These are phyloP conservation scores for Biscogniauxia marginata DNA, from an alignment of 2,329 filamentous ascomycete species.

Conservation along the genomic window DNA sequence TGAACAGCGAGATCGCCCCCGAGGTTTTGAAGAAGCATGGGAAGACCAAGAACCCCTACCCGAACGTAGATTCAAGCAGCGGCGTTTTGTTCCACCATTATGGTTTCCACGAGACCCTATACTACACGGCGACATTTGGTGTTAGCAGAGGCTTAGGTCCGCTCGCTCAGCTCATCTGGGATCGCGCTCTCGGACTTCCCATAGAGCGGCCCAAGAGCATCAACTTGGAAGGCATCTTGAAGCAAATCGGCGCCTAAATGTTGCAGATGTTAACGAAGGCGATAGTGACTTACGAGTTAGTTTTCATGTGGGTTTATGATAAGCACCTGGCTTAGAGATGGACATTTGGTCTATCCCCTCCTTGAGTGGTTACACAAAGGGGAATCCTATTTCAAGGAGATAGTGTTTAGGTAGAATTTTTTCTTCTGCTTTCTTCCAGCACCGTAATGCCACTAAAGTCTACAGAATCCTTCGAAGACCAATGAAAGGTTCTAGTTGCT, in stretches of 20 bases:
- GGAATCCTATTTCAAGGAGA: too few species aligned
- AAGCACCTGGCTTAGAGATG: neutral
- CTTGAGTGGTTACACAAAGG: neutral
- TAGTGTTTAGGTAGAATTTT: too few species aligned
- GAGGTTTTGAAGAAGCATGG: conserved; percentile 90
- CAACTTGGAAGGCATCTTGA: conserved; percentile 81
- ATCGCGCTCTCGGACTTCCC: conserved; percentile 85
- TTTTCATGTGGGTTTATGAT: neutral
- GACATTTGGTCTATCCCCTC: neutral
- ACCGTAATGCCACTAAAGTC: neutral
- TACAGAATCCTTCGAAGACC: neutral
- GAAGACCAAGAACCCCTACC: conserved; percentile 97
- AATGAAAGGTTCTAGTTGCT: neutral
- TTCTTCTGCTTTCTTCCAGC: too few species aligned
- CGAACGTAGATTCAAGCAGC: conserved; percentile 91
- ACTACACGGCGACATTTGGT: conserved; percentile 78
- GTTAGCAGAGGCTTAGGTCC: conserved; percentile 76
- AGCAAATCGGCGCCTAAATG: conserved; percentile 50
- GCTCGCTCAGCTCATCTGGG: conserved; percentile 93
- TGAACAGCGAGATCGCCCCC: conserved; percentile 89
- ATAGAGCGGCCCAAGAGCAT: conserved; percentile 99
- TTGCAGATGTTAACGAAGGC: conserved; percentile 11
- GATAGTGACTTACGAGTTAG: conserved; percentile 14
- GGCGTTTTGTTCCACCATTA: conserved; percentile 98
- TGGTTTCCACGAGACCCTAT: conserved; percentile 93